Conservation (phyloP, 2,329 filamentous ascomycete species). For the Fusarium nodosum region DNA sequence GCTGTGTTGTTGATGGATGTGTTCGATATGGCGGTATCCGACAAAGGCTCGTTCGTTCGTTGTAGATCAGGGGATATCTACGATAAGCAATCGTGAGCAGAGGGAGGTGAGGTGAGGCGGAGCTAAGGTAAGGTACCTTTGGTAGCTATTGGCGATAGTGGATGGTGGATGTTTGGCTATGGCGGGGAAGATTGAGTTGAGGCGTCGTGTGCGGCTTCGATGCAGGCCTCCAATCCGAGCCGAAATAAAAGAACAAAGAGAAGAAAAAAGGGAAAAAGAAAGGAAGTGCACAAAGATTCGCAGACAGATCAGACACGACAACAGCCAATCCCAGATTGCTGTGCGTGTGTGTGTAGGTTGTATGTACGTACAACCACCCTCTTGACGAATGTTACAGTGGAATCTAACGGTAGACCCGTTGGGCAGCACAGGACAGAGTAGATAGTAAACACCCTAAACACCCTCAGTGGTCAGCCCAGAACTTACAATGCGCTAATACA, state of each 20-base stretch:
- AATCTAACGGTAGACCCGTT: constrained; percentile 17
- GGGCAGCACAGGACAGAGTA: constrained; percentile 1
- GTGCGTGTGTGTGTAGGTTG: constrained; percentile 17
- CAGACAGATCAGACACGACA: constrained; percentile 30
- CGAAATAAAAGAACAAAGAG: constrained; percentile 22
- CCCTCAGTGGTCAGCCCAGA: constrained; percentile 15
- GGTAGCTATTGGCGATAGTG: constrained; percentile 38
- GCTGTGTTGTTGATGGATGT: constrained; percentile 24
- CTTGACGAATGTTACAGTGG: constrained; percentile 31
- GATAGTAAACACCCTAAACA: constrained; percentile 17
- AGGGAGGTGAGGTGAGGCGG: constrained; percentile 34
- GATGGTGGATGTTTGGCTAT: constrained; percentile 28
- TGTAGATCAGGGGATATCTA: constrained; percentile 22
- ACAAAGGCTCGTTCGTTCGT: constrained; percentile 6
- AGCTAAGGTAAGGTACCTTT: constrained; percentile 40
- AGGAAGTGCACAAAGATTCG: constrained; percentile 27
- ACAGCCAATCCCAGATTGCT: constrained; percentile 32
- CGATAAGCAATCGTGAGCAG: constrained; percentile 43
- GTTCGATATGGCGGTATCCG: constrained; percentile 21
- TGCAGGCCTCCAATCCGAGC: constrained; percentile 41
- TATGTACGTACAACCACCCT: constrained; percentile 34
- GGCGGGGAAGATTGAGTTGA: constrained; percentile 41
- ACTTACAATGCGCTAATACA: constrained; percentile 18
- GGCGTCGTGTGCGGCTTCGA: constrained; percentile 43
- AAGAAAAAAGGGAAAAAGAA: constrained; percentile 8